Evolutionary conservation across 2,329 filamentous ascomycete genomes (phyloP).

Genomic region (Aureobasidium sp.): DNA sequence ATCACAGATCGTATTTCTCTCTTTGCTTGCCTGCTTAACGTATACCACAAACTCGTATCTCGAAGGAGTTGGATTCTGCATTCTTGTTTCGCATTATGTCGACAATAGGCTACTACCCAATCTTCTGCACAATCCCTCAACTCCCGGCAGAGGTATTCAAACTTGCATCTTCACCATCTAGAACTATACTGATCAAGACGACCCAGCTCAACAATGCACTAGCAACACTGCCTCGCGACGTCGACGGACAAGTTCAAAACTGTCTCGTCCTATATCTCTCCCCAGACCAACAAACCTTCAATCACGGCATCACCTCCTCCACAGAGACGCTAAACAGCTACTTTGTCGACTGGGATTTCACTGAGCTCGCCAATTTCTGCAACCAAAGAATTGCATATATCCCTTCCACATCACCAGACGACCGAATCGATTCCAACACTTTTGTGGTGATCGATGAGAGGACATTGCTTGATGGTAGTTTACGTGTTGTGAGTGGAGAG

Average conservation of each 20-base stretch:
- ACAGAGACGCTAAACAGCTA: not conserved
- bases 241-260: not conserved
- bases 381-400: not conserved
- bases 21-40: not conserved
- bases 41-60: not conserved
- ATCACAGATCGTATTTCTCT: not conserved
- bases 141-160: not conserved
- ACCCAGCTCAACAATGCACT: not conserved
- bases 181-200: not conserved
- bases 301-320: not conserved
- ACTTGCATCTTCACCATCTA: not conserved
- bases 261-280: not conserved
- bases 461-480: not conserved
- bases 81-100: not conserved
- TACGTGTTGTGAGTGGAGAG: not conserved
- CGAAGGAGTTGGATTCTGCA: not conserved
- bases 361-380: not conserved
- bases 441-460: not conserved
- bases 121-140: not conserved
- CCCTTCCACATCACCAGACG: not conserved
- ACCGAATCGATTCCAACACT: not conserved
- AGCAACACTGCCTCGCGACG: not conserved
- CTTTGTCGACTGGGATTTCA: not conserved
- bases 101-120: not conserved
- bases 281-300: not conserved